Base-by-base conservation (phyloP, 805 yeast species). In the Blastobotrys americana region DNA sequence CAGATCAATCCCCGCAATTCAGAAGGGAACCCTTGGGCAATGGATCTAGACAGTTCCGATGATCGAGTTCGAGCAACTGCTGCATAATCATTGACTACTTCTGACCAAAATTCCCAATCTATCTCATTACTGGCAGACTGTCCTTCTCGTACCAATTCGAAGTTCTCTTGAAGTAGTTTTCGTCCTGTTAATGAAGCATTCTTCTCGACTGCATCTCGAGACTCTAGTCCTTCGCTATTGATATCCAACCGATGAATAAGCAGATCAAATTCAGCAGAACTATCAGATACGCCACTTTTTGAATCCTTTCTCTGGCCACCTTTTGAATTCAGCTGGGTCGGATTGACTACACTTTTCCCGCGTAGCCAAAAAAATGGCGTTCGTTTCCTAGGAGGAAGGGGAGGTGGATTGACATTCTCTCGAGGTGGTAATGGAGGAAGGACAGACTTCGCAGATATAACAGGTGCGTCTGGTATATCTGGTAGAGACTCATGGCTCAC, bases 1-100 rank as follows among this genome's bases (percentile, higher is more conserved):
- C 98, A 90, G 17, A 90, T 75, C 52, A 89, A 79, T 2, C 96
- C 95, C 51, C 97, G 70, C 41, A 90, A 72, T 51, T 84, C 93
- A 37, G 74, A 67, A 10, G 98, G 97, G 34, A 90, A 80, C 40
- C 97, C 97, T 6, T 68, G 66, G 17, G 81, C 72, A 16, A 93
- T 75, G 37, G 83, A 78, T 33, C 64, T 59, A 38, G 80, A 73
- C 46, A 90, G 70, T 50, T 71, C 71, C 10, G 72, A 72, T 0
- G 89, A 80, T 20, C 78, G 77, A 17, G 72, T 67, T 42, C 74
- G 69, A 1, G 88, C 88, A 5, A 83, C 79, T 0, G 63, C 58
- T n/a, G 79, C 71, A 57, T 87, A 86, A 60, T 88, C 83, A 50
- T 82, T 78, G 3, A 87, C 86, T 15, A 89, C 84, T 31, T 68